phyloP scores from a whole-genome alignment of 371 early-diverging fungal genomes.

The Zopfochytrium polystomum region DNA sequence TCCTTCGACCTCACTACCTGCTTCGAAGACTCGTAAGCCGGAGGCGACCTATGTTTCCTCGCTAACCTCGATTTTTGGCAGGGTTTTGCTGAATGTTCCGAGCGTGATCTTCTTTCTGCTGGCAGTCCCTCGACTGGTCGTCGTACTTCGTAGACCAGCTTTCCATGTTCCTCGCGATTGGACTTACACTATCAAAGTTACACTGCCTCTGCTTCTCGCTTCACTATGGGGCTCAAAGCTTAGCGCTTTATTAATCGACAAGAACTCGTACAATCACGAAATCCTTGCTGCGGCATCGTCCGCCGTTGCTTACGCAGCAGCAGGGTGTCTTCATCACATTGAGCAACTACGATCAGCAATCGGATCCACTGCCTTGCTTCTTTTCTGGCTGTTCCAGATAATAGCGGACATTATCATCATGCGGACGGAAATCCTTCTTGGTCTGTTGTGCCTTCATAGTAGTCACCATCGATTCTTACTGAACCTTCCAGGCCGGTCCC shows the following conservation, averaged over 20 bases:
- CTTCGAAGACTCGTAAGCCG: conserved; percentile 62
- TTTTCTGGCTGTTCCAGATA: conserved; percentile 73
- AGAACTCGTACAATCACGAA: not conserved
- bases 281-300: not conserved
- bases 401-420: conserved; percentile 51
- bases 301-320: conserved; percentile 47
- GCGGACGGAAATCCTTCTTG: conserved; percentile 54
- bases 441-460: conserved; percentile 33
- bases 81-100: conserved; percentile 34
- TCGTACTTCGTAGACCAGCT: conserved; percentile 42
- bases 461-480: conserved; percentile 49
- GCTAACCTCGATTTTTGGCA: not conserved
- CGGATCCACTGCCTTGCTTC: conserved; percentile 60
- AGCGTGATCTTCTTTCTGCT: conserved; percentile 47
- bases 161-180: conserved; percentile 35
- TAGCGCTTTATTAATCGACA: not conserved
- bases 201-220: not conserved
- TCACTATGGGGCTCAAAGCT: not conserved
- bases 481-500: too few species aligned
- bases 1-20: conserved; percentile 71
- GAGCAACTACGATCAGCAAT: conserved; percentile 66
- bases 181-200: conserved; percentile 55
- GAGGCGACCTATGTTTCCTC: too few species aligned
- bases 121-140: conserved; percentile 50
- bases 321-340: conserved; percentile 58